Evolutionary conservation across 371 early-diverging fungal species (phyloP), one percentile per base, ranked within the genome.

Genomic region (Enteropsectra breve): DNA sequence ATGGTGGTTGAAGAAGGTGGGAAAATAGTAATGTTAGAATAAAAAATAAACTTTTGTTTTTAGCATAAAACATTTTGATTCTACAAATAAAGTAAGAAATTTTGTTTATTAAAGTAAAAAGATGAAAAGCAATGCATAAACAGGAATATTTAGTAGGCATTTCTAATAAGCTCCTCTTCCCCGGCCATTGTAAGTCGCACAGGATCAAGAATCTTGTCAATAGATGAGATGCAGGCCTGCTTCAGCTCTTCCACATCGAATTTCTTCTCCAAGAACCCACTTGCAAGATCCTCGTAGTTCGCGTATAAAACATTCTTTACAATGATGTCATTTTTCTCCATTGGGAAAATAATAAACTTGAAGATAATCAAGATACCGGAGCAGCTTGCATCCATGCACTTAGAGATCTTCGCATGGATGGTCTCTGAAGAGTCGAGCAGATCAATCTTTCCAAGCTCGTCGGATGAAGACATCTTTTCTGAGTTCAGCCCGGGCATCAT

Each of bases 401-500:
- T 91, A 66, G 86, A 85, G 74, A 98, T 80, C 85, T 98, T 98
- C 70, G 87, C 87, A 72, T 82, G 77, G 28, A 98, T 90, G 23
- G 84, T 75, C 73, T 88, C 85, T 33, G 86, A 81, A 36, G 84
- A 83, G 77, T 98, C 98, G 66, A 92, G 82, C 56, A 98, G 80
- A 76, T 95, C 98, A 70, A 98, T 90, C 84, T 98, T 98, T 56
- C 92, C 90, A 72, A 91, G 86, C 28, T 90, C 87, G 65, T 94
- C 97, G 4, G 96, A 95, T 8, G 94, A 84, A 64, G 87, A 87
- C 98, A 98, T 98, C 81, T 97, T 97, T 64, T 86, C 83, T 0
- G 95, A 94, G 30, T 87, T 83, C 54, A 98, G 84, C 23, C 97
- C 97, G 32, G 93, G 92, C 0, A 98, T 89, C 96, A 98, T 98